Conservation (phyloP, 2,329 filamentous ascomycete species). For the Fulvia fulva region DNA sequence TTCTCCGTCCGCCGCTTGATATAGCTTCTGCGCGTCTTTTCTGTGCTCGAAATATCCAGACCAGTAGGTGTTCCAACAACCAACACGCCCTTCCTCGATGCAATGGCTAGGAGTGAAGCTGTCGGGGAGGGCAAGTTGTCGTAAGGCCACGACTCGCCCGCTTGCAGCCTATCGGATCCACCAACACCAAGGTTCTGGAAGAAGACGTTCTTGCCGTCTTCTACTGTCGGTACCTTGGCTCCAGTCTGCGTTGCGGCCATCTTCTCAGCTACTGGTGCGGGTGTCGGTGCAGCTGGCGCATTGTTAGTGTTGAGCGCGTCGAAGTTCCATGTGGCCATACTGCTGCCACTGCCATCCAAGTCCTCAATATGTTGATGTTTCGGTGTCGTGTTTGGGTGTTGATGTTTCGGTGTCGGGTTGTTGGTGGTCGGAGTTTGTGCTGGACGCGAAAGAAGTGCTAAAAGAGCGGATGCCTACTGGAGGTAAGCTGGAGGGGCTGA, state of each 20-base stretch:
- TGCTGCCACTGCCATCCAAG: neutral
- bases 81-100: slow-evolving; percentile 72
- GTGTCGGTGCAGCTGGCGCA: neutral
- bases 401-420: neutral
- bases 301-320: neutral
- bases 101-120: slow-evolving; percentile 78
- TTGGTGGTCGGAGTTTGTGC: neutral
- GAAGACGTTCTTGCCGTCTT: neutral
- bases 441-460: slow-evolving; percentile 8
- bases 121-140: slow-evolving; percentile 68
- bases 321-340: slow-evolving; percentile 5
- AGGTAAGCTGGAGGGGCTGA: slow-evolving; percentile 11
- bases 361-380: neutral
- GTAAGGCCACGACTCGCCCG: slow-evolving; percentile 50
- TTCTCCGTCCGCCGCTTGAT: slow-evolving; percentile 45
- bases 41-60: slow-evolving; percentile 71
- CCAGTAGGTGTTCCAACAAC: slow-evolving; percentile 82
- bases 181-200: neutral
- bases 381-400: slow-evolving; percentile 2
- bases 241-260: slow-evolving; percentile 1
- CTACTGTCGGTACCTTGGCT: neutral
- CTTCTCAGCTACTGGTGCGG: slow-evolving; percentile 5
- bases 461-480: slow-evolving; percentile 17
- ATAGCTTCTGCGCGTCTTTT: slow-evolving; percentile 73
- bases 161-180: neutral